phyloP scores from a whole-genome alignment of 345 rosid genomes.

The Adansonia digitata region DNA sequence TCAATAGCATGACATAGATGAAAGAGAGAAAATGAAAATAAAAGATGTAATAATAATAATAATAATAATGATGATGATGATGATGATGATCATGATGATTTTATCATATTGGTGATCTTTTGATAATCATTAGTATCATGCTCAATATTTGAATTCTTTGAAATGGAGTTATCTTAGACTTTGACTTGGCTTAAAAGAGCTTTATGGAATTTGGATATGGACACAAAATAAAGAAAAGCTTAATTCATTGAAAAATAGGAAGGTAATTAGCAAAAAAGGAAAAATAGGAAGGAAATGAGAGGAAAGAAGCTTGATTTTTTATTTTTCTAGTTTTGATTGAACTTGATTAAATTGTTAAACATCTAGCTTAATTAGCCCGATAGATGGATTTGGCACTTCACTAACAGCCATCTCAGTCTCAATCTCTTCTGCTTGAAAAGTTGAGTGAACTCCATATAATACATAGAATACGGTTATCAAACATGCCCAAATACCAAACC shows the following conservation, averaged over 20 bases:
- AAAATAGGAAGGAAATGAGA: neutral
- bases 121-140: neutral
- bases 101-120: neutral
- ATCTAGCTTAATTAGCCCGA: constrained; percentile 37
- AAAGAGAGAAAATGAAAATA: neutral
- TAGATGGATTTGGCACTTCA: constrained; percentile 28
- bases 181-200: neutral
- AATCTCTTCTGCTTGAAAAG: constrained; percentile 73
- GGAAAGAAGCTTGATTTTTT: neutral
- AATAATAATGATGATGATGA: too few relatives aligned
- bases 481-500: constrained; percentile 74
- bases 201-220: neutral
- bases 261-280: neutral
- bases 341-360: constrained; percentile 32
- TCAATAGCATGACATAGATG: neutral
- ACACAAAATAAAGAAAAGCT: neutral
- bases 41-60: neutral
- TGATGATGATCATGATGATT: too few relatives aligned
- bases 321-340: constrained; percentile 11
- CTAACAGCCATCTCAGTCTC: constrained; percentile 21
- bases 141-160: constrained; percentile 8
- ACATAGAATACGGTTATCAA: constrained; percentile 62
- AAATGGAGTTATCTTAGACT: neutral
- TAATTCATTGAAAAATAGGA: neutral
- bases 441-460: constrained; percentile 83